phyloP scores from a whole-genome alignment of 2,329 filamentous ascomycete species.

The Stylonectria norvegica region DNA sequence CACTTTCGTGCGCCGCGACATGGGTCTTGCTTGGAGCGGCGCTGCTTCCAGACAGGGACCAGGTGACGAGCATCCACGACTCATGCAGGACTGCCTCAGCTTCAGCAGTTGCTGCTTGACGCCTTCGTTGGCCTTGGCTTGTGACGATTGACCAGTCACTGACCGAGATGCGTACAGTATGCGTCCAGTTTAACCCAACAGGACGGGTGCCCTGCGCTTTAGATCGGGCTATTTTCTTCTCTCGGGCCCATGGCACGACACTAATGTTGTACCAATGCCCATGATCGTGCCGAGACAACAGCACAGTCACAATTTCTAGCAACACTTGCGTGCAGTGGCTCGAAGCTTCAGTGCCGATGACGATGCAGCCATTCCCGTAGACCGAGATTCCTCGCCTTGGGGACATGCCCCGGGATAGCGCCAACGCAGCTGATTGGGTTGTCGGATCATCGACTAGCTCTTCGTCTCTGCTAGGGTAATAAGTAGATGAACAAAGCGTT shows the following conservation, averaged over 20 bases:
- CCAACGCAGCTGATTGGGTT: conserved; percentile 13
- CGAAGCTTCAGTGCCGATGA: conserved; percentile 9
- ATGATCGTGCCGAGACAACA: neutral
- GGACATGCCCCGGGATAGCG: conserved; percentile 9
- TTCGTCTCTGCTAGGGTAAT: neutral
- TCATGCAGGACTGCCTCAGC: conserved; percentile 22
- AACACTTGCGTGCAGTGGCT: conserved; percentile 5
- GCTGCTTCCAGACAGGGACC: conserved; percentile 16
- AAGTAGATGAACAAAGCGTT: neutral
- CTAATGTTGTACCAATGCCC: conserved; percentile 9
- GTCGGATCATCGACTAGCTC: conserved; percentile 4
- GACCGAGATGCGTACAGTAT: conserved; percentile 17
- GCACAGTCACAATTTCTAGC: too few relatives aligned
- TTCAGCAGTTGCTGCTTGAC: conserved; percentile 17
- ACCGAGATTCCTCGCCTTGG: conserved; percentile 11
- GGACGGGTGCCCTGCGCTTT: conserved; percentile 24
- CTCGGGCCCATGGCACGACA: conserved; percentile 9
- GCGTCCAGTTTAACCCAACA: conserved; percentile 18
- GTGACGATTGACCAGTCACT: conserved; percentile 20
- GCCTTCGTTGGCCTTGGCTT: conserved; percentile 16
- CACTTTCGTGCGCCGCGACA: too few relatives aligned
- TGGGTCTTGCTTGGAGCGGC: conserved; percentile 11
- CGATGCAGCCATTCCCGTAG: conserved; percentile 17
- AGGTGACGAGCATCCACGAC: conserved; percentile 20
- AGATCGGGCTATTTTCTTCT: conserved; percentile 21